These are phyloP conservation scores for Penicillium steckii DNA, from an alignment of 495 filamentous ascomycete species.

Conservation along the genomic window DNA sequence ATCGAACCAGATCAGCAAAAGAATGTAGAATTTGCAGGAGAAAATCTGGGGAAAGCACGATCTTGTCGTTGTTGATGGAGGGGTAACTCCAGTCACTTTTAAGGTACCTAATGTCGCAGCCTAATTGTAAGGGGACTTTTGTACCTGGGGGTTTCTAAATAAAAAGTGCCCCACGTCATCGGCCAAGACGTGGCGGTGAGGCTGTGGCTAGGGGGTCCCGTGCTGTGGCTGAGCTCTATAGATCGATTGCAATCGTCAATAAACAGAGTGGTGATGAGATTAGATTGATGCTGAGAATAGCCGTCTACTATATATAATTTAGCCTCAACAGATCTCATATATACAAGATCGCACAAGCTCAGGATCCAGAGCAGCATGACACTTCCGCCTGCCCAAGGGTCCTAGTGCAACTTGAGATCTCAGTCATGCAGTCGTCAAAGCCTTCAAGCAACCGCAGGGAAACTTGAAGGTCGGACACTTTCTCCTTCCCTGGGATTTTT, in stretches of 20 bases:
- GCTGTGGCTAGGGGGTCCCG: constrained; percentile 8
- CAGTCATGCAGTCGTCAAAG: constrained; percentile 15
- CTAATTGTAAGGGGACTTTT: constrained; percentile 21
- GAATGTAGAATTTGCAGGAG: not conserved
- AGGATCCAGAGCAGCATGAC: constrained; percentile 16
- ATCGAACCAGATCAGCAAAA: too few relatives aligned
- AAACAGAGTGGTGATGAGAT: too few relatives aligned
- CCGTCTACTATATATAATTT: too few relatives aligned
- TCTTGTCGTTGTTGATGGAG: not conserved
- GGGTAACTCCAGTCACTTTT: not conserved
- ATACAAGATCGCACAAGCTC: constrained; percentile 1
- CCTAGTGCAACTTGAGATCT: constrained; percentile 13
- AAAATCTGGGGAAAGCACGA: not conserved
- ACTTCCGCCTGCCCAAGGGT: constrained; percentile 20
- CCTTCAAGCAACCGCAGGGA: too few relatives aligned
- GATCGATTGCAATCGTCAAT: too few relatives aligned
- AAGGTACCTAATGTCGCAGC: constrained; percentile 32
- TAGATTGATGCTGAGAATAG: too few relatives aligned
- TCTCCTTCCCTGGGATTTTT: too few relatives aligned
- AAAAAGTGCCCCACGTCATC: constrained; percentile 19
- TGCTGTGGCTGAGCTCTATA: not conserved
- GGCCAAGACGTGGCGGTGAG: constrained; percentile 16
- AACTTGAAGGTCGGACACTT: too few relatives aligned
- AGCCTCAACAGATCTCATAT: constrained; percentile 11
- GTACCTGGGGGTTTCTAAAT: constrained; percentile 26